Percentiles rank a stretch among this genome's conserved stretches.
These are phyloP conservation scores for Theobroma grandiflorum DNA, from an alignment of 441 rosid species.

Conservation along the genomic window DNA sequence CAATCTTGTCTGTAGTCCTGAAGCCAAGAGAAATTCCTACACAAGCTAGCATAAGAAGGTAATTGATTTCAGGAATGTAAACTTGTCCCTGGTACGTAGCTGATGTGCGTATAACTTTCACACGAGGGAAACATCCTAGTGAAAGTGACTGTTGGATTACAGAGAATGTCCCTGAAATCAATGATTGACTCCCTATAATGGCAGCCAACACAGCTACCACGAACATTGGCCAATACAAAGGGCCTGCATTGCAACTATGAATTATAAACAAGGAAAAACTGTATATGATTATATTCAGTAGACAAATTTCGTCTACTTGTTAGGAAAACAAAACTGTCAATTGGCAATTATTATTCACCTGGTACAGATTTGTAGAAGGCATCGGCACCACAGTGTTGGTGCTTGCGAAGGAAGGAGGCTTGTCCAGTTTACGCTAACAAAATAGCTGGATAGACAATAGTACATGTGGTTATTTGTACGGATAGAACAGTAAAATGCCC, in stretches of 20 bases:
- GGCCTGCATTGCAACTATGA: constrained; percentile 11
- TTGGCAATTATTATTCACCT: constrained; percentile 1
- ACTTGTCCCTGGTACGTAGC: constrained; percentile 36
- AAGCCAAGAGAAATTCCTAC: constrained; percentile 36
- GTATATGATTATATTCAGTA: too few species aligned
- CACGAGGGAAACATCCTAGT: constrained; percentile 40
- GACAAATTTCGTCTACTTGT: too few species aligned
- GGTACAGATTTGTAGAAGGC: constrained; percentile 40
- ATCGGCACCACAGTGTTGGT: constrained; percentile 16
- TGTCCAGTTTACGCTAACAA: constrained; percentile 39
- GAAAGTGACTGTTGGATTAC: constrained; percentile 37
- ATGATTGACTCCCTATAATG: constrained; percentile 37
- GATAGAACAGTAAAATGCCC: constrained; percentile 44
- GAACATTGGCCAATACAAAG: constrained; percentile 43
- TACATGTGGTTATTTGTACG: constrained; percentile 35
- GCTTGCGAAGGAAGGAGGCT: constrained; percentile 33
- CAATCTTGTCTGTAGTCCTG: constrained; percentile 33
- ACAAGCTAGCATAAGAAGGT: constrained; percentile 40
- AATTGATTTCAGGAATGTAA: constrained; percentile 40
- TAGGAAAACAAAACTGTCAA: neutral
- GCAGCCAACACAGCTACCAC: constrained; percentile 36
- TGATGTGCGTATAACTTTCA: constrained; percentile 38
- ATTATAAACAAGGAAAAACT: neutral
- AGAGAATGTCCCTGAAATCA: constrained; percentile 41
- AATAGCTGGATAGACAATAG: constrained; percentile 33